Evolutionary conservation across 306 rosid species (phyloP).

Genomic region (Styphnolobium japonicum): DNA sequence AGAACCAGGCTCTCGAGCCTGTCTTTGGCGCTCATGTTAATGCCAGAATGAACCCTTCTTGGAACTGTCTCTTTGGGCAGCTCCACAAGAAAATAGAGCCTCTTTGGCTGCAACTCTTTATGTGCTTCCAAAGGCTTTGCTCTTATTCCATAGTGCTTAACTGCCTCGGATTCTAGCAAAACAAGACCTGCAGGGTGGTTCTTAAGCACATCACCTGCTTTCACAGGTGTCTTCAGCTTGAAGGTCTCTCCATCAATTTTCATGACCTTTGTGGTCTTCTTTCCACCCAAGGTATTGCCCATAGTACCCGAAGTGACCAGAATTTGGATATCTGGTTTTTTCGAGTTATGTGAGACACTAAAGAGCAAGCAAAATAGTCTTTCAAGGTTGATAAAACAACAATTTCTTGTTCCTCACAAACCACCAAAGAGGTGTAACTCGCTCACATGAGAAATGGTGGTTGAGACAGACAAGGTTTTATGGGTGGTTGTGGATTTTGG

Average conservation of each 20-base stretch:
- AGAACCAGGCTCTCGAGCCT: slow-evolving; percentile 73
- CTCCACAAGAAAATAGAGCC: slow-evolving; percentile 82
- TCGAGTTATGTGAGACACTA: not conserved
- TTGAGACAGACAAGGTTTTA: slow-evolving; percentile 34
- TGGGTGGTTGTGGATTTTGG: slow-evolving; percentile 34
- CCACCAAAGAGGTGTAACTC: not conserved
- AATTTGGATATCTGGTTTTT: not conserved
- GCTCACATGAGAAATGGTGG: slow-evolving; percentile 26
- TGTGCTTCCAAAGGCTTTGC: slow-evolving; percentile 64
- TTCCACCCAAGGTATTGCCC: slow-evolving; percentile 79
- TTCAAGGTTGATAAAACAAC: not conserved
- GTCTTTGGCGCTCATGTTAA: slow-evolving; percentile 87
- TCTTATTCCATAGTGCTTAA: slow-evolving; percentile 75
- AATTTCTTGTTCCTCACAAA: slow-evolving; percentile 3
- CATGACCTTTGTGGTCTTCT: slow-evolving; percentile 73
- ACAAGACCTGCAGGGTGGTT: slow-evolving; percentile 72
- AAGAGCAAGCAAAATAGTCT: not conserved
- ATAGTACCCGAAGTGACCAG: slow-evolving; percentile 20
- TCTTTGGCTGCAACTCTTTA: slow-evolving; percentile 45
- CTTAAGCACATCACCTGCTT: slow-evolving; percentile 52
- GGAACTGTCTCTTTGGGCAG: slow-evolving; percentile 50
- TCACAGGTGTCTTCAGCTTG: slow-evolving; percentile 59
- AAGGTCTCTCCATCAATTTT: slow-evolving; percentile 78
- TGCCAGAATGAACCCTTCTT: slow-evolving; percentile 77
- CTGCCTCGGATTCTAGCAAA: slow-evolving; percentile 71